These are phyloP conservation scores for Platismatia glauca DNA, from an alignment of 495 filamentous ascomycete species.

Conservation along the genomic window DNA sequence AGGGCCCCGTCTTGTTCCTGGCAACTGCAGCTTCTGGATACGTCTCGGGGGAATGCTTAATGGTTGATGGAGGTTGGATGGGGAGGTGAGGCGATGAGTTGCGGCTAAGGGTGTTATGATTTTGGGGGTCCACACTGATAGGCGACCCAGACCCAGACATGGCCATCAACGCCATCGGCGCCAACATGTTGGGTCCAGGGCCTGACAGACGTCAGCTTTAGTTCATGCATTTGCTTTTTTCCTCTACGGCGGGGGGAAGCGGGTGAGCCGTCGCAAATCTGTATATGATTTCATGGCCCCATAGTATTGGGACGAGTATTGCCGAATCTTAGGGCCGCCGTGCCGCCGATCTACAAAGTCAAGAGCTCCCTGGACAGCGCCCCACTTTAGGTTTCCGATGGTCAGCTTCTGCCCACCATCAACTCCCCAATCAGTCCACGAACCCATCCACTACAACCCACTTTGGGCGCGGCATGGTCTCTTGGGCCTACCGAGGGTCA, in stretches of 20 bases:
- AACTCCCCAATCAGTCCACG: not conserved
- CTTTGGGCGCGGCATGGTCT: not conserved
- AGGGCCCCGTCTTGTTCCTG: slow-evolving; percentile 71
- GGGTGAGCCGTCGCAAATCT: not conserved
- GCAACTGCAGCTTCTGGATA: slow-evolving; percentile 69
- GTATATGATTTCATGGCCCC: not conserved
- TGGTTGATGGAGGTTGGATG: slow-evolving; percentile 94
- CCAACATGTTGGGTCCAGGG: not conserved
- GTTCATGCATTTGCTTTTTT: not conserved
- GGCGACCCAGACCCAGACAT: not conserved
- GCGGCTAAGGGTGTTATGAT: not conserved
- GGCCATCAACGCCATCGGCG: not conserved
- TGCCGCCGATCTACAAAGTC: slow-evolving; percentile 1
- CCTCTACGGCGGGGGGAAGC: not conserved
- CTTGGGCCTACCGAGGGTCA: not conserved
- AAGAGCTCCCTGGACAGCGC: not conserved
- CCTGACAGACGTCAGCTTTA: not conserved
- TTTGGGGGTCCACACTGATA: not conserved
- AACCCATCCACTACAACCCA: not conserved
- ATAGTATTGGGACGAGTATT: not conserved
- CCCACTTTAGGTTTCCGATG: not conserved
- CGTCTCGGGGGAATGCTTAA: slow-evolving; percentile 70
- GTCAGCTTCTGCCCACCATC: not conserved
- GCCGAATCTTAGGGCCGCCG: slow-evolving; percentile 1
- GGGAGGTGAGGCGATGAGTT: slow-evolving; percentile 62